Evolutionary conservation across 1,284 basidiomycete species (phyloP).

Genomic region (Leccinum griseonigrum): DNA sequence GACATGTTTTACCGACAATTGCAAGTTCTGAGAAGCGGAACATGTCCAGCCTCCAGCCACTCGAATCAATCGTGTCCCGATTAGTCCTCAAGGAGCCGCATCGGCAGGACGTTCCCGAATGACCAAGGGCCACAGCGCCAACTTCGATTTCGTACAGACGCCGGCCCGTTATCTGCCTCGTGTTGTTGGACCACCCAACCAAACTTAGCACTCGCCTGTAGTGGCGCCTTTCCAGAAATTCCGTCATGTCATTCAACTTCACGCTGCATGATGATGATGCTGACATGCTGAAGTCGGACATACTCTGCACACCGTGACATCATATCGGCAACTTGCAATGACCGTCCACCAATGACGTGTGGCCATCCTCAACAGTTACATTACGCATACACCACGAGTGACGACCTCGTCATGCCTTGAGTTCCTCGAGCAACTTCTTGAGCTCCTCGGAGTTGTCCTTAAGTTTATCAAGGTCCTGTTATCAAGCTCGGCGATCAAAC

Average conservation of each 20-base stretch:
- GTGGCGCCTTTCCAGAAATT: background rate
- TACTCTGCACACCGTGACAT: constrained; percentile 9
- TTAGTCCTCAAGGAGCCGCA: constrained; percentile 9
- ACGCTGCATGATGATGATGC: background rate
- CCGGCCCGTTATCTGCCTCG: constrained; percentile 30
- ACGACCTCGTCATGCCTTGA: constrained; percentile 47
- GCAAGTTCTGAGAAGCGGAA: constrained; percentile 11
- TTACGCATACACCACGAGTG: constrained; percentile 6
- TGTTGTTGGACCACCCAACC: constrained; percentile 11
- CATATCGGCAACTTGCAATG: background rate
- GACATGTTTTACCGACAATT: constrained; percentile 6
- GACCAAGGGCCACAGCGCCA: constrained; percentile 16
- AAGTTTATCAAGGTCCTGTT: constrained; percentile 44
- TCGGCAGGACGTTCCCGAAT: constrained; percentile 18
- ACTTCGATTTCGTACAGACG: constrained; percentile 21
- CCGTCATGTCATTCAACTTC: background rate
- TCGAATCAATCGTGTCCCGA: background rate
- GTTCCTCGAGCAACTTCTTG: constrained; percentile 56
- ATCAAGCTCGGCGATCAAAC: background rate
- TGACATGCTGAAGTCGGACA: background rate
- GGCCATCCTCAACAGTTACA: background rate
- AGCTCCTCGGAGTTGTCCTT: constrained; percentile 49
- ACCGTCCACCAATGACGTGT: constrained; percentile 7
- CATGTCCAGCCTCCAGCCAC: background rate
- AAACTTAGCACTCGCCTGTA: constrained; percentile 3